Base-by-base conservation (phyloP, 2,329 filamentous ascomycete genomes). In the Cryphonectria parasitica region DNA sequence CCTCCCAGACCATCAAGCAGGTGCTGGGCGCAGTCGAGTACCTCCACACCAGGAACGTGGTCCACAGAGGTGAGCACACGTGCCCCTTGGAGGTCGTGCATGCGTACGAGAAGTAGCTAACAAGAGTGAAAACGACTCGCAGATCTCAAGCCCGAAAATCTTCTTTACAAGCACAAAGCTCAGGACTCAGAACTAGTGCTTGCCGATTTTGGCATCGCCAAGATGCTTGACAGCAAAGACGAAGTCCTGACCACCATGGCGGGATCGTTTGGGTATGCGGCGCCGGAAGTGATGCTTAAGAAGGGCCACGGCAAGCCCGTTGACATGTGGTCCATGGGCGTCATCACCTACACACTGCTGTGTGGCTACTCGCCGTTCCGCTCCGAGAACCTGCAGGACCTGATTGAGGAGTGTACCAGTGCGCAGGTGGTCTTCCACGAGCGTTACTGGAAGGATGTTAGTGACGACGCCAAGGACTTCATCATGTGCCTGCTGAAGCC, bases 321-420 rank as follows among this genome's bases (percentile, higher is more conserved):
- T 45, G 96, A 99, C 79, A 97, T 99, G 93, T 99, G 96, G 96
- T 98, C 96, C 3, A 88, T 99, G 82, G 96, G 96, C 73, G 96
- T 99, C 77, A 99, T 99, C 78, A 98, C 96, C 58, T 99, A 99
- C 83, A 99, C 96, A 22, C 87, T 99, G 39, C 92, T 99, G 66
- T 99, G 97, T 80, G 96, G 96, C 75, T 99, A 99, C 85, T 98
- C 95, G 61, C 96, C 96, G 28, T 99, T 99, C 88, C 91, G 96
- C 75, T 96, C 94, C 73, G 96, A 99, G 84, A 97, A 93, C 77
- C 86, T 99, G 64, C 88, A 92, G 74, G 96, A 98, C 77, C 86
- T 99, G 74, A 97, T 99, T 75, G 93, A 98, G 74, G 96, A 99
- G 83, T 98, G 95, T 83, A 94, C 89, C 77, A 90, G 88, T 73